These are phyloP conservation scores for Xeromyces bisporus DNA, from an alignment of 495 filamentous ascomycete species.

Conservation along the genomic window DNA sequence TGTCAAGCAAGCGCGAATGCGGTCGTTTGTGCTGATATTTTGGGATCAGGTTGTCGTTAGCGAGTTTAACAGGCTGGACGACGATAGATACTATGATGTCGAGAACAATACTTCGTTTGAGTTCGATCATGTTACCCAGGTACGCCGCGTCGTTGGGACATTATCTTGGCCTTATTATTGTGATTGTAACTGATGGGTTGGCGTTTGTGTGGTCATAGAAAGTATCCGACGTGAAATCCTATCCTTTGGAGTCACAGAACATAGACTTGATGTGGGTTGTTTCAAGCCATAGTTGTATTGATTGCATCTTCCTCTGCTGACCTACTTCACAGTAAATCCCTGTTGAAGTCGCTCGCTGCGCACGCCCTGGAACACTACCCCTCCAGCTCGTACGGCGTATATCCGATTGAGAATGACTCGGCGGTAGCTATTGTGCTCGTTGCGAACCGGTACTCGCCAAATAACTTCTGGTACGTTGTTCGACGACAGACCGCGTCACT, in stretches of 20 bases:
- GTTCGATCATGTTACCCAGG: constrained; percentile 74
- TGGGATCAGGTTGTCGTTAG: constrained; percentile 60
- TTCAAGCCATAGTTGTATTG: neutral
- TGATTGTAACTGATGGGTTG: neutral
- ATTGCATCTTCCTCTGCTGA: constrained; percentile 2
- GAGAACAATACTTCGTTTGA: constrained; percentile 72
- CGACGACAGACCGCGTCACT: too few species aligned
- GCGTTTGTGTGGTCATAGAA: constrained; percentile 38
- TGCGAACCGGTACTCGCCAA: constrained; percentile 90
- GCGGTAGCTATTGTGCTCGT: constrained; percentile 68
- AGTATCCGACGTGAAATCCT: constrained; percentile 65
- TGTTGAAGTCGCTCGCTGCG: constrained; percentile 56
- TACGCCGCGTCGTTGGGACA: constrained; percentile 9
- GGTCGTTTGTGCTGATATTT: neutral
- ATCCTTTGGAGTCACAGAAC: constrained; percentile 64
- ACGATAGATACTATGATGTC: constrained; percentile 72
- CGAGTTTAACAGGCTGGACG: constrained; percentile 61
- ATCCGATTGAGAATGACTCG: constrained; percentile 55
- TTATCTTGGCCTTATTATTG: neutral
- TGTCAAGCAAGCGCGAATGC: too few species aligned
- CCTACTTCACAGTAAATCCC: constrained; percentile 34
- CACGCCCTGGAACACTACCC: constrained; percentile 86
- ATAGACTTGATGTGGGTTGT: constrained; percentile 55
- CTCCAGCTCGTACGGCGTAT: constrained; percentile 60
- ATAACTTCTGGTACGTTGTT: constrained; percentile 79